These are phyloP conservation scores for Kluyveromyces sp. DNA, from an alignment of 1,139 yeast species.

Conservation along the genomic window DNA sequence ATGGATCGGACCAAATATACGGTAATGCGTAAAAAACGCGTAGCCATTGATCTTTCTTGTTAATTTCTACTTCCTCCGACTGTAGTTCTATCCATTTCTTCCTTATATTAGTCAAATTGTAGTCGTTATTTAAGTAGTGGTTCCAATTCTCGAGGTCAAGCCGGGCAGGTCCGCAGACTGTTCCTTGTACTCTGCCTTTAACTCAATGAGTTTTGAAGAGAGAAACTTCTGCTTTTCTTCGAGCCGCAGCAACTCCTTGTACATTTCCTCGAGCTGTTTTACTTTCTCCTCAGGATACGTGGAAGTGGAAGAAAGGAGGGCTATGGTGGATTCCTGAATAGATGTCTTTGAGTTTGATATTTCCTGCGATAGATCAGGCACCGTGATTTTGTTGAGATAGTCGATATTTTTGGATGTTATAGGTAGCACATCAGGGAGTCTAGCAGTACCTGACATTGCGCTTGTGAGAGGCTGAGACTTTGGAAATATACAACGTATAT, in stretches of 20 bases:
- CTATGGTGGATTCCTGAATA: background rate
- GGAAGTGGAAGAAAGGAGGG: background rate
- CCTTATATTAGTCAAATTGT: conserved; percentile 7
- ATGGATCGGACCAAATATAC: conserved; percentile 23
- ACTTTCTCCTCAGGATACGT: conserved; percentile 1
- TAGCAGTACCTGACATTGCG: background rate
- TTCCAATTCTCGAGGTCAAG: conserved; percentile 16
- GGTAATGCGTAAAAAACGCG: conserved; percentile 18
- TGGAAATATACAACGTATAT: background rate
- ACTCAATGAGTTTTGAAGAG: background rate
- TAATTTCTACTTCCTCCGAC: background rate
- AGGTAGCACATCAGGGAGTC: conserved; percentile 11
- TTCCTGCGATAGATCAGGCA: conserved; percentile 1
- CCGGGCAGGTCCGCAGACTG: conserved; percentile 8
- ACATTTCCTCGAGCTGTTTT: background rate
- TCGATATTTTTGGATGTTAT: background rate
- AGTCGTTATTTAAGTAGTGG: conserved; percentile 11
- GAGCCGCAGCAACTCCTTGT: background rate
- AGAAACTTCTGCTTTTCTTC: background rate
- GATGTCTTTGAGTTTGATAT: conserved; percentile 1
- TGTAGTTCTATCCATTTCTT: conserved; percentile 1
- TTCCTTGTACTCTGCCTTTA: conserved; percentile 7
- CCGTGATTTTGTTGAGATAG: background rate
- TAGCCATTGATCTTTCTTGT: conserved; percentile 6
- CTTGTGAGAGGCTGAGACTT: background rate